These are phyloP conservation scores for Pichia sp. DNA, from an alignment of 1,139 yeast species.

Conservation along the genomic window DNA sequence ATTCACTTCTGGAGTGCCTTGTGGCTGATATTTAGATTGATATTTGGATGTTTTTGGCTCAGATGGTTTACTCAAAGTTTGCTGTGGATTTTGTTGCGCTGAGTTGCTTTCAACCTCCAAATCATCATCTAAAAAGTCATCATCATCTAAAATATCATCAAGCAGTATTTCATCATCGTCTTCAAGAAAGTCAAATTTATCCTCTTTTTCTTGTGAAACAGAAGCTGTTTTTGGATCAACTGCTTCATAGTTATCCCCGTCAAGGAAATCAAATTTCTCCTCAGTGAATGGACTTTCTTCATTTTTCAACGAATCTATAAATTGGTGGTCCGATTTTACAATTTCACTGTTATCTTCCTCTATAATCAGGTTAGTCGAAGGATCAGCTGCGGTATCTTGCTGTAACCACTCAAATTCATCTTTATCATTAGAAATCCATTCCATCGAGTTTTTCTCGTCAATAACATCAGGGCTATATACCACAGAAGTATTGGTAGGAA, in stretches of 20 bases:
- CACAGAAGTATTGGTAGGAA: too few species aligned
- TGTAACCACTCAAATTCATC: too few species aligned
- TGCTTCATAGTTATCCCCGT: neutral
- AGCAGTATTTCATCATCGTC: conserved; percentile 22
- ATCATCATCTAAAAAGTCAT: conserved; percentile 21
- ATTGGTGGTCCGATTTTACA: neutral
- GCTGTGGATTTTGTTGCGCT: neutral
- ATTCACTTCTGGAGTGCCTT: too few species aligned
- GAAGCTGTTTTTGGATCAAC: neutral
- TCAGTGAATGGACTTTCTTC: neutral
- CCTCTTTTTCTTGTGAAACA: neutral
- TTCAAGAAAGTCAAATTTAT: conserved; percentile 22
- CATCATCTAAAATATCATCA: conserved; percentile 25
- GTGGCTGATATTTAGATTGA: conserved; percentile 1
- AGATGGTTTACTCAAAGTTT: neutral
- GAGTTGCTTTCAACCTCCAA: conserved; percentile 24
- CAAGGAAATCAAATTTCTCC: neutral
- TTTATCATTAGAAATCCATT: too few species aligned
- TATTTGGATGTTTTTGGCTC: neutral
- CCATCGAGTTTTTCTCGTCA: too few species aligned
- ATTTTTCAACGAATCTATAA: neutral
- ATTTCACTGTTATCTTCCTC: neutral
- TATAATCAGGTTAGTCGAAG: too few species aligned
- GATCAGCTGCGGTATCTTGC: too few species aligned
- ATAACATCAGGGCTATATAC: too few species aligned